Conservation (phyloP, 768 basidiomycete species). For the Hygrocybe punicea region DNA sequence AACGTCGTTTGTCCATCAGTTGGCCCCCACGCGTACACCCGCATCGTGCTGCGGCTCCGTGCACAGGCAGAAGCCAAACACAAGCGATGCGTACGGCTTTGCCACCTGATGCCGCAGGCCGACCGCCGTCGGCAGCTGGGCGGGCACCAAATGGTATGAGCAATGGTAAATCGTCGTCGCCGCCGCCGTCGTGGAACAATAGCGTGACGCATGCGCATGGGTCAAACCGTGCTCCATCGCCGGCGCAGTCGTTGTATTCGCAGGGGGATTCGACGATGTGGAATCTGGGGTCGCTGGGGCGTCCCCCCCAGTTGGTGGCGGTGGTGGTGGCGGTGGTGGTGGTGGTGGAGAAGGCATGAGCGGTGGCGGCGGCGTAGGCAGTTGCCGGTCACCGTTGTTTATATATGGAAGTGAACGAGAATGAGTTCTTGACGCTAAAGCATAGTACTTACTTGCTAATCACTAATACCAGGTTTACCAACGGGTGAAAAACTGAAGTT, state of each 20-base stretch:
- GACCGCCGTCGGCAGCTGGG: not conserved
- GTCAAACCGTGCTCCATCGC: conserved; percentile 51
- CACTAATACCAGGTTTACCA: too few species aligned
- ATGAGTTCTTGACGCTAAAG: too few species aligned
- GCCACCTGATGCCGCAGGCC: too few species aligned
- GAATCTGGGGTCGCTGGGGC: not conserved
- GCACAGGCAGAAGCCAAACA: too few species aligned
- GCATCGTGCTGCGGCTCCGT: too few species aligned
- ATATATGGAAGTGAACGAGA: too few species aligned
- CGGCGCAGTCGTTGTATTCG: conserved; percentile 49
- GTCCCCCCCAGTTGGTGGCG: not conserved
- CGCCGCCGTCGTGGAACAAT: conserved; percentile 16
- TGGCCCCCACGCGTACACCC: conserved; percentile 67
- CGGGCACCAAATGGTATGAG: not conserved
- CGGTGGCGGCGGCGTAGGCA: conserved; percentile 12
- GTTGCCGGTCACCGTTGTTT: conserved; percentile 74
- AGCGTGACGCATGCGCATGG: too few species aligned
- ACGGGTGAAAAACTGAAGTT: too few species aligned
- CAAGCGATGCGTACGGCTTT: too few species aligned
- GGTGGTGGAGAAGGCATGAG: not conserved
- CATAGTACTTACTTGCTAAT: too few species aligned
- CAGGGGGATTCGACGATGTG: conserved; percentile 29
- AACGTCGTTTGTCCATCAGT: conserved; percentile 31
- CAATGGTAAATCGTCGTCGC: not conserved
- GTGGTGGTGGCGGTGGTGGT: not conserved